phyloP scores from a whole-genome alignment of 306 rosid genomes.

The Sechiopsis laciniata region DNA sequence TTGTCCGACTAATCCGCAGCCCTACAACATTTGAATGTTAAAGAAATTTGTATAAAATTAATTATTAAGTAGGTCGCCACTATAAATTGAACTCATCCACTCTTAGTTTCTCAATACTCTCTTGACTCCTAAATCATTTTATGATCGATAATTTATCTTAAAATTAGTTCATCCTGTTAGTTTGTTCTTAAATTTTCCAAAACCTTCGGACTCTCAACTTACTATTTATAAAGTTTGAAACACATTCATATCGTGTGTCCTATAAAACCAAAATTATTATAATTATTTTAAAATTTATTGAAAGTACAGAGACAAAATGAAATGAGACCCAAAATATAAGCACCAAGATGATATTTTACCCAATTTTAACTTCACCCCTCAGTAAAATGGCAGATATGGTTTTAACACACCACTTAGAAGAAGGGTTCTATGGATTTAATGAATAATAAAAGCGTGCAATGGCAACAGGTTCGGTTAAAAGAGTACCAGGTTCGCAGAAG shows the following conservation, averaged over 20 bases:
- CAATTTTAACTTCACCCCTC: not conserved
- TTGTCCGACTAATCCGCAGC: too few relatives aligned
- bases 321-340: not conserved
- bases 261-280: too few relatives aligned
- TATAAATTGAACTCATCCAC: too few relatives aligned
- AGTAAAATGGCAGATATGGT: not conserved
- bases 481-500: conserved; percentile 25
- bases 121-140: too few relatives aligned
- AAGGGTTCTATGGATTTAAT: not conserved
- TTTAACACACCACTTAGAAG: not conserved
- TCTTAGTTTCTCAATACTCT: too few relatives aligned
- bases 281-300: not conserved
- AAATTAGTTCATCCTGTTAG: too few relatives aligned
- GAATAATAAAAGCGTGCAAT: not conserved
- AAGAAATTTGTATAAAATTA: too few relatives aligned
- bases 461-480: not conserved
- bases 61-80: too few relatives aligned
- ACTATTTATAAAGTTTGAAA: not conserved
- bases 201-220: too few relatives aligned
- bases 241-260: not conserved
- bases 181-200: too few relatives aligned
- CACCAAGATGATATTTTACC: not conserved
- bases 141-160: too few relatives aligned
- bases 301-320: not conserved
- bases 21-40: too few relatives aligned